Evolutionary conservation across 495 filamentous ascomycete species (phyloP).

Genomic region (Lichenothelia convexa): DNA sequence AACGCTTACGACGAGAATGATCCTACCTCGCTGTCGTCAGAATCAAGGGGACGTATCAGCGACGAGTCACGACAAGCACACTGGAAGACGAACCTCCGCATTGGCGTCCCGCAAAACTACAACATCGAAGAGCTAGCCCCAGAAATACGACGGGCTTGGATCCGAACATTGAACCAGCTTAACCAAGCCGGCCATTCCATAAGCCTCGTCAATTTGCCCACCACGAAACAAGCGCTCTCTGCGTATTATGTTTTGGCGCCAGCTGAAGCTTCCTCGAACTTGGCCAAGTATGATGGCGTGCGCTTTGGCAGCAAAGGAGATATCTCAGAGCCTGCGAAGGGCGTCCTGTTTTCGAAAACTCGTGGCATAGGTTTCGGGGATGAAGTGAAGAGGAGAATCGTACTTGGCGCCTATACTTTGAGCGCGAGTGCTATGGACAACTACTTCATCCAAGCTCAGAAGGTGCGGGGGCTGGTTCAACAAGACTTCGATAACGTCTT

Average conservation of each 20-base stretch:
- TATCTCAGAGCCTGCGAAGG: conserved; percentile 7
- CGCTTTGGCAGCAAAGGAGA: conserved; percentile 51
- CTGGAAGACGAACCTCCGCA: conserved; percentile 22
- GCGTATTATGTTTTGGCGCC: conserved; percentile 93
- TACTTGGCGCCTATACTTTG: conserved; percentile 79
- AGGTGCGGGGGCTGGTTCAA: conserved; percentile 65
- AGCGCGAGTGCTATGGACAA: conserved; percentile 86
- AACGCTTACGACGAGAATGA: conserved; percentile 50
- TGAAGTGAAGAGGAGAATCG: conserved; percentile 70
- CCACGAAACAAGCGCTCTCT: conserved; percentile 67
- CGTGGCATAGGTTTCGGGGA: conserved; percentile 56
- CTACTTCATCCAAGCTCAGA: conserved; percentile 90
- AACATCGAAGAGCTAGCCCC: conserved; percentile 67
- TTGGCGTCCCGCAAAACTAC: conserved; percentile 75
- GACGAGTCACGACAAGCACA: conserved; percentile 14
- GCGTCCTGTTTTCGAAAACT: conserved; percentile 55
- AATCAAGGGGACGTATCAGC: conserved; percentile 26
- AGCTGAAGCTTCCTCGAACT: conserved; percentile 87
- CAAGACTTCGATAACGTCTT: conserved; percentile 74
- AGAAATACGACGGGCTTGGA: conserved; percentile 51
- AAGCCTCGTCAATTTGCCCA: conserved; percentile 61
- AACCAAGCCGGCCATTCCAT: conserved; percentile 45
- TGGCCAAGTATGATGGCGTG: conserved; percentile 94
- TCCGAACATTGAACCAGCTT: conserved; percentile 35
- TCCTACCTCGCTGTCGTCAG: conserved; percentile 48